Evolutionary conservation across 2,329 filamentous ascomycete species (phyloP).

Genomic region (Lasiodiplodia sp.): DNA sequence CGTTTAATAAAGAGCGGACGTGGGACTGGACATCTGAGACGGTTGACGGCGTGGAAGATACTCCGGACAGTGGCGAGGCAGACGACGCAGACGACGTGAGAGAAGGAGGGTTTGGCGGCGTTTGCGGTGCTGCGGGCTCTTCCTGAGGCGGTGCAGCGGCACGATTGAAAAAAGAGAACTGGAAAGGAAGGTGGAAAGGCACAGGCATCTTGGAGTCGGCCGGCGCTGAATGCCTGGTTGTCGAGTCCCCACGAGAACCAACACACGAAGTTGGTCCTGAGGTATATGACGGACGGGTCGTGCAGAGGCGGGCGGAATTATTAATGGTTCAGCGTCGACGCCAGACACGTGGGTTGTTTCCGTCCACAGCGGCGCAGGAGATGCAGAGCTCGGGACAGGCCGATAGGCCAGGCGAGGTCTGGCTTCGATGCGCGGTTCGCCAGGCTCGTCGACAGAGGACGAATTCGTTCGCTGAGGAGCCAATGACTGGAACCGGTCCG

Average conservation of each 20-base stretch:
- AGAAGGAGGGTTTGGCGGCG: background rate
- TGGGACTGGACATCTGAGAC: conserved; percentile 22
- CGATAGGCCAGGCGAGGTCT: conserved; percentile 37
- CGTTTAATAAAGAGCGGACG: conserved; percentile 16
- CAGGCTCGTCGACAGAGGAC: background rate
- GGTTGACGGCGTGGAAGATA: conserved; percentile 5
- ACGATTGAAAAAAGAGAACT: conserved; percentile 17
- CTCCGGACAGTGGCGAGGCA: background rate
- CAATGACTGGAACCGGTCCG: conserved; percentile 26
- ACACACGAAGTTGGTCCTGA: background rate
- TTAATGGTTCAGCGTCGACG: conserved; percentile 17
- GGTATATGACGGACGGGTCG: conserved; percentile 5
- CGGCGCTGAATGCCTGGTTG: background rate
- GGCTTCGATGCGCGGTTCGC: conserved; percentile 27
- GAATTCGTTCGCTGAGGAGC: conserved; percentile 6
- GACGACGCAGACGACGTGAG: background rate
- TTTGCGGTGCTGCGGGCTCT: background rate
- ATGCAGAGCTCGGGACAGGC: conserved; percentile 34
- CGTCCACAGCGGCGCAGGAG: conserved; percentile 32
- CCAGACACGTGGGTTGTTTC: conserved; percentile 37
- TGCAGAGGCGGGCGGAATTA: conserved; percentile 18
- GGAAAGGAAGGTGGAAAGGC: conserved; percentile 10
- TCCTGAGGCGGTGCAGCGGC: conserved; percentile 8
- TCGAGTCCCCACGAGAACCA: conserved; percentile 27
- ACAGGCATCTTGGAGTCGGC: conserved; percentile 10